phyloP scores from a whole-genome alignment of 2,329 filamentous ascomycete species.

The Botrytis fragariae region DNA sequence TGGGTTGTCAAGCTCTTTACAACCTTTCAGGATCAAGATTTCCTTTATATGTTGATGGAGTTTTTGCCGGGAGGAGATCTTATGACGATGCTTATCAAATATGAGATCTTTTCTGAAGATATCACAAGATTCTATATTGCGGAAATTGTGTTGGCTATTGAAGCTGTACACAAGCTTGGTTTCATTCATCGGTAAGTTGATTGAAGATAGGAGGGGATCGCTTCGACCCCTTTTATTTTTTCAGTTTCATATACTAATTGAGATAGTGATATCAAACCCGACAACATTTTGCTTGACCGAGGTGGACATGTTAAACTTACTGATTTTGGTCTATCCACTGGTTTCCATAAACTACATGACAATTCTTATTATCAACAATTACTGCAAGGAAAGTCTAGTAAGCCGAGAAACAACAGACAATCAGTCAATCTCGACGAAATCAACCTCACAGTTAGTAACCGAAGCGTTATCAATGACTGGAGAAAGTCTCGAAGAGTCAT shows the following conservation, averaged over 20 bases:
- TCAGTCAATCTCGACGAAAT: slow-evolving; percentile 98
- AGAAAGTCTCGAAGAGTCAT: slow-evolving; percentile 91
- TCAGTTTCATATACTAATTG: slow-evolving; percentile 17
- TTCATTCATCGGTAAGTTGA: slow-evolving; percentile 88
- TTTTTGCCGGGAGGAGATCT: slow-evolving; percentile 96
- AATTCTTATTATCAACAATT: slow-evolving; percentile 98
- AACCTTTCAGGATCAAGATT: slow-evolving; percentile 94
- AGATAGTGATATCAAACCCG: slow-evolving; percentile 91
- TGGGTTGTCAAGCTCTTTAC: slow-evolving; percentile 99
- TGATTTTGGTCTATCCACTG: slow-evolving; percentile 95
- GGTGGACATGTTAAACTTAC: slow-evolving; percentile 97
- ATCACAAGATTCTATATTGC: slow-evolving; percentile 99
- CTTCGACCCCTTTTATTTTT: not conserved
- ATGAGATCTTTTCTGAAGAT: slow-evolving; percentile 98
- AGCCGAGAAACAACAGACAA: slow-evolving; percentile 73
- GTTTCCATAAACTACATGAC: slow-evolving; percentile 96
- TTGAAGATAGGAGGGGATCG: slow-evolving; percentile 1
- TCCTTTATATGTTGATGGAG: slow-evolving; percentile 99
- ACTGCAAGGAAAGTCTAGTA: slow-evolving; percentile 72
- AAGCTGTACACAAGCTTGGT: slow-evolving; percentile 94
- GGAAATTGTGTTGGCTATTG: slow-evolving; percentile 95
- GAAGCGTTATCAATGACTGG: slow-evolving; percentile 98
- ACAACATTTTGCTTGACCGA: slow-evolving; percentile 94
- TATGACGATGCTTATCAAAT: slow-evolving; percentile 99
- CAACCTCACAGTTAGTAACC: slow-evolving; percentile 95